Base-by-base conservation (phyloP, 2,329 filamentous ascomycete species). In the Aureobasidium namibiae region DNA sequence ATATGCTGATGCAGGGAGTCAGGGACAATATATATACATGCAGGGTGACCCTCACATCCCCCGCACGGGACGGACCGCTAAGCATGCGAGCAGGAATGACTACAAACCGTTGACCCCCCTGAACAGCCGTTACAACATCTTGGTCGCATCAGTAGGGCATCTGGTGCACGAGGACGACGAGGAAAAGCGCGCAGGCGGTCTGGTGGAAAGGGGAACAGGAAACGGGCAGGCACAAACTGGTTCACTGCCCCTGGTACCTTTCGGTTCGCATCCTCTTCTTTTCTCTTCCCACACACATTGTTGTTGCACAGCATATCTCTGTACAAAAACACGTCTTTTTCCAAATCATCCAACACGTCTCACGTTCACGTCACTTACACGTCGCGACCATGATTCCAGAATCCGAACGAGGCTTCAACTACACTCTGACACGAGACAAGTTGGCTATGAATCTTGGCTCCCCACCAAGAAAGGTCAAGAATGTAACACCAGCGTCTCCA, bases 221-320 rank as follows among this genome's bases (percentile, higher is more conserved):
- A 52, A 52, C 48, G 48, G 48, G 48, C 48, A 52, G 48, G 48
- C 48, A 52, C 34, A 52, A 52, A 52, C 48, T 52, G 33, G 48
- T 29, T 39, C 34, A 8, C 24, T 26, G 33, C 33, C 48, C 48
- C 48, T 39, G 48, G 33, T 39, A 52, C 48, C 33, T 52, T 52
- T 39, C 34, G 48, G 48, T 52, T 52, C 48, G 48, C 34, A 38
- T 52, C 48, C 18, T 52, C 48, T 18, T 52, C 39, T 39, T 26
- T 39, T 18, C 34, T 23, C 13, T 36, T 14, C 16, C 13, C 16
- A 52, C 48, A 39, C 29, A 38, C 23, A 45, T 38, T 31, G 13
- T 52, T 9, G 3, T 39, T 52, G 33, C 48, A 39, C 48, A 52
- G 48, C 48, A 52, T 39, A 52, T 52, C 33, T 39, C 26, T 52